These are phyloP conservation scores for Claviceps monticola DNA, from an alignment of 2,329 filamentous ascomycete genomes.

Conservation along the genomic window DNA sequence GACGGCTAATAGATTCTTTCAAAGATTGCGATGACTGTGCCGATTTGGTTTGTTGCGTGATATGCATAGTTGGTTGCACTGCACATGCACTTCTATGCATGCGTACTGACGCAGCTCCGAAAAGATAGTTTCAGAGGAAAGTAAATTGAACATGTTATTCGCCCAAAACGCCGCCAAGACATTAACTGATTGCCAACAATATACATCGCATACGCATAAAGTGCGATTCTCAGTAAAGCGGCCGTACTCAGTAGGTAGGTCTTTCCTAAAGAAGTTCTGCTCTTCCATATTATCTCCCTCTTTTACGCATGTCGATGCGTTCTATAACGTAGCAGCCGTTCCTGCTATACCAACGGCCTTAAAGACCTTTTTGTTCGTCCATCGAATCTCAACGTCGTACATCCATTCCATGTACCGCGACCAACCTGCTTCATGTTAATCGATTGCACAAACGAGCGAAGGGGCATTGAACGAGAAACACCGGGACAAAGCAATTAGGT, in stretches of 20 bases:
- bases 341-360: conserved; percentile 49
- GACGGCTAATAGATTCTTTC: not conserved
- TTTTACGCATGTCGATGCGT: too few species aligned
- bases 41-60: not conserved
- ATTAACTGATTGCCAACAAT: too few species aligned
- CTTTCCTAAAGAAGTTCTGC: not conserved
- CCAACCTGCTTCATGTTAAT: conserved; percentile 50
- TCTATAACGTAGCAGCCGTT: conserved; percentile 40
- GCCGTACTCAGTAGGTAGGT: too few species aligned
- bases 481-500: too few species aligned
- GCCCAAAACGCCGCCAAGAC: too few species aligned
- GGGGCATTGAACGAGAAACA: not conserved
- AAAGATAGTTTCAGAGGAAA: too few species aligned
- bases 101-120: too few species aligned
- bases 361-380: conserved; percentile 49
- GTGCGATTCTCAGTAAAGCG: too few species aligned
- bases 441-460: not conserved
- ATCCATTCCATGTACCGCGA: conserved; percentile 89
- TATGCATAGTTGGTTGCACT: not conserved
- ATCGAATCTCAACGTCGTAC: conserved; percentile 60
- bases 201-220: too few species aligned
- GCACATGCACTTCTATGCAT: too few species aligned
- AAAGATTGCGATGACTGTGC: not conserved
- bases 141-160: too few species aligned
- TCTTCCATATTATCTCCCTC: not conserved